Conservation (phyloP, 805 yeast species). For the Wickerhamomyces xylosicus region DNA sequence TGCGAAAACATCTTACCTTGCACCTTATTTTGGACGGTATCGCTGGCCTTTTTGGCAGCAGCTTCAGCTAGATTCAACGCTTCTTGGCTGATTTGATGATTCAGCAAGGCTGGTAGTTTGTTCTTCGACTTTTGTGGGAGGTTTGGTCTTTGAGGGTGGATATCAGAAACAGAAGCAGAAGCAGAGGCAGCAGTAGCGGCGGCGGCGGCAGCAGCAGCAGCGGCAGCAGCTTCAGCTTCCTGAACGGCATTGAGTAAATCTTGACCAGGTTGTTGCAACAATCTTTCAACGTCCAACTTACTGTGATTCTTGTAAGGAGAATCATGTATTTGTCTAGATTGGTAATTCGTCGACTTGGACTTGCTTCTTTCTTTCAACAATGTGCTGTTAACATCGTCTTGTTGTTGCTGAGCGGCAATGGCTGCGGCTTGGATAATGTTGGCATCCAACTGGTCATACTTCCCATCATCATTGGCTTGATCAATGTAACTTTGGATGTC, state of each 20-base stretch:
- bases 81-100: background rate
- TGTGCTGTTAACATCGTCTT: constrained; percentile 1
- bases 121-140: background rate
- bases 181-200: background rate
- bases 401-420: constrained; percentile 11
- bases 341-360: background rate
- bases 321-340: background rate
- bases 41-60: constrained; percentile 34
- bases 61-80: background rate
- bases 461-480: constrained; percentile 14
- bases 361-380: background rate
- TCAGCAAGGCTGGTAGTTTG: background rate
- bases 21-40: constrained; percentile 14
- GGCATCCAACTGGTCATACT: constrained; percentile 8
- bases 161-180: background rate
- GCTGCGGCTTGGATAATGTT: constrained; percentile 21
- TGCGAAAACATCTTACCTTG: constrained; percentile 35
- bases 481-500: constrained; percentile 22
- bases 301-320: background rate
- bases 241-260: background rate
- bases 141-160: background rate
- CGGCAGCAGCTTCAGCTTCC: background rate
- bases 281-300: background rate
- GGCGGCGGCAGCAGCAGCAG: background rate
- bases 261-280: background rate